Evolutionary conservation across 108 stramenopile species (phyloP).

Genomic region (Pseudonitzschia multiseries): DNA sequence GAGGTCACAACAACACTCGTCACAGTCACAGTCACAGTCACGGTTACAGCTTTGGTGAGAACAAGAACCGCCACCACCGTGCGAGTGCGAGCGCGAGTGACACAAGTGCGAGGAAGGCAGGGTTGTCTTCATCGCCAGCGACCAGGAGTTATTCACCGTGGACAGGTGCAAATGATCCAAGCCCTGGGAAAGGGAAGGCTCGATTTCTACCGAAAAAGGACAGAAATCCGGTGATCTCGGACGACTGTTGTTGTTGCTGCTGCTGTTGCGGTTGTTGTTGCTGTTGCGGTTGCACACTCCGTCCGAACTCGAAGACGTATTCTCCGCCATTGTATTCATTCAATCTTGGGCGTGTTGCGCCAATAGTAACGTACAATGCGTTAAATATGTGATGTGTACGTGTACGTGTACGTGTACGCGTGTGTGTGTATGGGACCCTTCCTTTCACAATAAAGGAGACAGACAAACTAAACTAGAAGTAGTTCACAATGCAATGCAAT

Average conservation of each 20-base stretch:
- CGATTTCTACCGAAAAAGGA: slow-evolving; percentile 11
- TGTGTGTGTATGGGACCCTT: background rate
- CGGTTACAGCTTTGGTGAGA: no score
- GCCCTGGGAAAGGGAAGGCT: background rate
- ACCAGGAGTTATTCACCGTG: background rate
- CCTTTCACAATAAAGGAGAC: background rate
- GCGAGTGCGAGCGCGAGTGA: no score
- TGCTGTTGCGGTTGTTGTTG: no score
- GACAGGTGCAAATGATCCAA: slow-evolving; percentile 1
- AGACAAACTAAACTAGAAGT: background rate
- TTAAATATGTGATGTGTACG: no score
- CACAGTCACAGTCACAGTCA: no score
- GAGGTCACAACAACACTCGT: background rate
- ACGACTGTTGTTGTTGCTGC: background rate
- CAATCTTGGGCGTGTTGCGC: no score
- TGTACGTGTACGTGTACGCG: background rate
- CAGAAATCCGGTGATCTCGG: background rate
- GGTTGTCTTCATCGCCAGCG: background rate
- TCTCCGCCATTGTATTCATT: background rate
- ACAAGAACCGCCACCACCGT: no score
- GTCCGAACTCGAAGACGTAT: background rate
- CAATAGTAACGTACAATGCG: no score
- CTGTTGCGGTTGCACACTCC: no score
- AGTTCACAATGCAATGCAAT: background rate
- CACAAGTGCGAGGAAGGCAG: background rate